phyloP scores from a whole-genome alignment of 345 rosid genomes.

The Excoecaria cochinchinensis region DNA sequence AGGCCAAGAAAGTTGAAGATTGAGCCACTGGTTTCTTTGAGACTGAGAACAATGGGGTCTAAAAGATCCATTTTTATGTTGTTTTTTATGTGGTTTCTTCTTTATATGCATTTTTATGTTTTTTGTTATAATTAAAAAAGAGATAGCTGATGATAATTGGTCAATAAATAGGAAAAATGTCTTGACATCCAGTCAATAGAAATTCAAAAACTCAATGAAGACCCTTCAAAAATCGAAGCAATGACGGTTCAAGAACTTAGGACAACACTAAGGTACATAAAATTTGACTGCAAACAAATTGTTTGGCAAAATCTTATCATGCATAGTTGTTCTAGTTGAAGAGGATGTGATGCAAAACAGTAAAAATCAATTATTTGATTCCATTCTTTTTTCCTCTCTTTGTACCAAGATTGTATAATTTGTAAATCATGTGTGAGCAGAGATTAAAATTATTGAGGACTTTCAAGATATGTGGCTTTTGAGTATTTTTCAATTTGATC shows the following conservation, averaged over 20 bases:
- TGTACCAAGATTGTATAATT: neutral
- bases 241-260: slow-evolving; percentile 81
- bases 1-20: slow-evolving; percentile 33
- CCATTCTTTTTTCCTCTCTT: neutral
- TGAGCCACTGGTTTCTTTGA: slow-evolving; percentile 29
- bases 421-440: neutral
- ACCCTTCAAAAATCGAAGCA: slow-evolving; percentile 42
- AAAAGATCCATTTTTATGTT: slow-evolving; percentile 37
- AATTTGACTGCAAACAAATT: neutral
- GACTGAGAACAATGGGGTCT: slow-evolving; percentile 37
- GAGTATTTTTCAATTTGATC: neutral
- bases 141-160: neutral
- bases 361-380: neutral
- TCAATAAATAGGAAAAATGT: slow-evolving; percentile 18
- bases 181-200: slow-evolving; percentile 16
- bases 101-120: neutral
- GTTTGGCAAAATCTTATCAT: neutral
- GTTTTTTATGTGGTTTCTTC: neutral
- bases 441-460: neutral
- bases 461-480: neutral
- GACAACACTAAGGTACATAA: slow-evolving; percentile 59
- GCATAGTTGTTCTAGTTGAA: neutral
- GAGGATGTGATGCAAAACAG: neutral
- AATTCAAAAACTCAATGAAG: slow-evolving; percentile 39
- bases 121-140: neutral